Base-by-base conservation (phyloP, 2,329 filamentous ascomycete species). In the Penicillium sp. region DNA sequence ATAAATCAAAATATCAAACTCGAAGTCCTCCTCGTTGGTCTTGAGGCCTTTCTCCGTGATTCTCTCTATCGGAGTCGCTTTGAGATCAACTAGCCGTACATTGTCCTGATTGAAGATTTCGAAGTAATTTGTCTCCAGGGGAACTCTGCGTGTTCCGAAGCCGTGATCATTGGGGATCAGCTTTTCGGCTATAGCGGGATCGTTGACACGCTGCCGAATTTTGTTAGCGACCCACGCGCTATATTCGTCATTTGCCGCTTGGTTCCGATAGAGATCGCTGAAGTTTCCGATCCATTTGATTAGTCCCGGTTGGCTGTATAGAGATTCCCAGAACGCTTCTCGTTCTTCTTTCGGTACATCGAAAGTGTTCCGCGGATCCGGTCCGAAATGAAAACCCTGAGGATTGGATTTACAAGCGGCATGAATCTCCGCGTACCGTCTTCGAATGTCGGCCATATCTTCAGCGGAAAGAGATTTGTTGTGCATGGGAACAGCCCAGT, bases 271-370 rank as follows among this genome's bases (percentile, higher is more conserved):
- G 34, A 60, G 41, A 20, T 62, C 54, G 17, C 53, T 50, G 68
- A 76, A 39, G 76, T 75, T 50, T 2, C 60, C 58, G 3, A 65
- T 52, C 63, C 63, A 67, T 17, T 65, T 67, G 0, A 51, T 54
- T 39, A 69, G 68, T 2, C 67, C 67, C 10, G 65, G 61, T 5
- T 60, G 22, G 1, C 55, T 39, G 47, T 67, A 69, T 0, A 61
- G 58, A 15, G 60, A 45, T 10, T 69, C 62, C 51, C 64, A 67
- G 49, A 67, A 58, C 1, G 25, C 28, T 35, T 55, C 35, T 11
- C 57, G 28, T n/a, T 59, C 57, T 52, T 59, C 57, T 8, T 43
- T 37, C 14, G 15, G 8, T 17, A 55, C 42, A 38, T 55, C 42
- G 5, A 55, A 42, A 4, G 53, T 52, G 17, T 42, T 37, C 7